Percentiles rank a stretch among this genome's conserved stretches.
These are phyloP conservation scores for Buddleja alternifolia DNA, from an alignment of 257 asterid species.

Conservation along the genomic window DNA sequence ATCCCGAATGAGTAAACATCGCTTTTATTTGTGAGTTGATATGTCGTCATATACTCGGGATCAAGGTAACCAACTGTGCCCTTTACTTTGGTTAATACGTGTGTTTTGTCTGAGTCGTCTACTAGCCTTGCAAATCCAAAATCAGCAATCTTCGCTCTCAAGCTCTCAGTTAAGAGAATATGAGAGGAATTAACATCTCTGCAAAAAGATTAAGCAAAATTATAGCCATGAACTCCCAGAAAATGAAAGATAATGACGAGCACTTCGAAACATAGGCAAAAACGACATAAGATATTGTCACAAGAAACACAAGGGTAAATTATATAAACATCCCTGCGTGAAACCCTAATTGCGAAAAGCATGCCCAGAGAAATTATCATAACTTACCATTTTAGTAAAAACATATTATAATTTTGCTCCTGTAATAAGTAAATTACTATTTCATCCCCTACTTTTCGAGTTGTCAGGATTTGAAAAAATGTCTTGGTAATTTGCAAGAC, in stretches of 20 bases:
- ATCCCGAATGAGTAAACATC: slow-evolving; percentile 96
- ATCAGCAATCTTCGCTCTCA: slow-evolving; percentile 94
- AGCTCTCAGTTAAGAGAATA: slow-evolving; percentile 86
- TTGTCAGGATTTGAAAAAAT: no score
- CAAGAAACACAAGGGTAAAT: no score
- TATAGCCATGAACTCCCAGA: slow-evolving; percentile 14
- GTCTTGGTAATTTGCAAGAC: no score
- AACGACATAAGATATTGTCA: neutral
- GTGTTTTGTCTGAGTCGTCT: slow-evolving; percentile 80
- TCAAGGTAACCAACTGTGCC: slow-evolving; percentile 98
- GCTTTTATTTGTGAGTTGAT: slow-evolving; percentile 84
- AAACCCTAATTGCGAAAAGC: no score
- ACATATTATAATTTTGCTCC: no score
- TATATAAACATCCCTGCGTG: no score
- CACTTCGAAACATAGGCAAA: neutral
- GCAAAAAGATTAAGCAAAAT: slow-evolving; percentile 27
- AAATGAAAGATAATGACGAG: neutral
- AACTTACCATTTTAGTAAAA: no score
- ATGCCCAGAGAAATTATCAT: no score
- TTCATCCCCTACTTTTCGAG: no score
- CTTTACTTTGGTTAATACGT: slow-evolving; percentile 84
- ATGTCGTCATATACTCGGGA: slow-evolving; percentile 94
- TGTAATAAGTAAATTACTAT: no score
- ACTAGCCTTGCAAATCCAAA: slow-evolving; percentile 92
- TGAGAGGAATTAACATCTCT: slow-evolving; percentile 98